phyloP scores from a whole-genome alignment of 768 basidiomycete species.

The Leccinum truebloodii region DNA sequence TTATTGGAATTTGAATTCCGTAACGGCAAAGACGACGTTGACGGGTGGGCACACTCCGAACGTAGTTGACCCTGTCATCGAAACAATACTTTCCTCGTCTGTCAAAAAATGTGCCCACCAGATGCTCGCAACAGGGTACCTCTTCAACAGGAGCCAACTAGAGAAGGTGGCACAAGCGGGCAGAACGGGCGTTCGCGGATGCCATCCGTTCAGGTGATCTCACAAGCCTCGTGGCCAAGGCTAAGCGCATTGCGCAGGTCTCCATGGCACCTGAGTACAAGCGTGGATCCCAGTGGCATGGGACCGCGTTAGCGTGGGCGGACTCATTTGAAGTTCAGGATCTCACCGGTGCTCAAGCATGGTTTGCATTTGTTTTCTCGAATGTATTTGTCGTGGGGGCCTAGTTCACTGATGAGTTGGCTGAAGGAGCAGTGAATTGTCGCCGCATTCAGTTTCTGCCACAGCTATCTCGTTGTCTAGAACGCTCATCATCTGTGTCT shows the following conservation, averaged over 20 bases:
- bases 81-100: slow-evolving; percentile 56
- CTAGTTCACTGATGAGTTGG: slow-evolving; percentile 39
- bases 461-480: neutral
- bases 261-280: slow-evolving; percentile 57
- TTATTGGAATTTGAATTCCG: slow-evolving; percentile 22
- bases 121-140: slow-evolving; percentile 43
- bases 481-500: neutral
- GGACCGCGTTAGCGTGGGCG: slow-evolving; percentile 51
- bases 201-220: slow-evolving; percentile 57
- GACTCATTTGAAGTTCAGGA: slow-evolving; percentile 53
- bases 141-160: slow-evolving; percentile 44
- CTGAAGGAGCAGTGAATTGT: slow-evolving; percentile 20
- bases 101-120: slow-evolving; percentile 51
- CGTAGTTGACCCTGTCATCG: slow-evolving; percentile 58
- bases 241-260: slow-evolving; percentile 53
- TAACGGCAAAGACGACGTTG: slow-evolving; percentile 12
- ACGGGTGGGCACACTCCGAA: slow-evolving; percentile 51
- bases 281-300: slow-evolving; percentile 48
- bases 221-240: slow-evolving; percentile 59
- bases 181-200: slow-evolving; percentile 41
- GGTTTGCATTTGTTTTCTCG: slow-evolving; percentile 40
- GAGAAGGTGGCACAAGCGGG: slow-evolving; percentile 48
- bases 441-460: neutral
- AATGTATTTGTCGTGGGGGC: slow-evolving; percentile 48
- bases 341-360: slow-evolving; percentile 56